phyloP scores from a whole-genome alignment of 2,329 filamentous ascomycete genomes.

The Byssothecium circinans region DNA sequence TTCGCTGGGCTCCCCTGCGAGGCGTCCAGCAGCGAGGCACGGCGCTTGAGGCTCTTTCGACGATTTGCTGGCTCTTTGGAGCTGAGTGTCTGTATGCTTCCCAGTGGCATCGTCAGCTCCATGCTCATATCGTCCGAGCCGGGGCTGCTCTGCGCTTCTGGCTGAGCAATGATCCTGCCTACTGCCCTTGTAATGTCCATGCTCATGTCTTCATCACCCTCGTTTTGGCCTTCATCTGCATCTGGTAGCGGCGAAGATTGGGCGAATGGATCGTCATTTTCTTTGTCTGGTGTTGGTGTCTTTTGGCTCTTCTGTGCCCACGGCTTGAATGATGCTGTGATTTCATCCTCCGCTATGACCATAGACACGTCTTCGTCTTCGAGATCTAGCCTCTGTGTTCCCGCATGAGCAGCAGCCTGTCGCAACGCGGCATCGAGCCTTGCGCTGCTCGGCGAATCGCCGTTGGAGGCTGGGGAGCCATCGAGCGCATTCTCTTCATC shows the following conservation, averaged over 20 bases:
- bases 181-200: conserved; percentile 91
- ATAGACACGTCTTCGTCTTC: conserved; percentile 60
- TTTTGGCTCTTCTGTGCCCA: conserved; percentile 64
- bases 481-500: conserved; percentile 74
- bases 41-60: conserved; percentile 48
- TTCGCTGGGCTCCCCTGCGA: conserved; percentile 43
- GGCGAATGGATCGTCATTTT: conserved; percentile 54
- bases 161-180: conserved; percentile 70
- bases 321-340: conserved; percentile 73
- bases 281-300: conserved; percentile 47
- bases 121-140: conserved; percentile 53
- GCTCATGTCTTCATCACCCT: conserved; percentile 69
- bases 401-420: conserved; percentile 73
- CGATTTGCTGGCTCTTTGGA: conserved; percentile 29
- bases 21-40: conserved; percentile 44
- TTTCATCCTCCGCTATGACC: conserved; percentile 63
- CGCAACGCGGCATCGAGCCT: conserved; percentile 76
- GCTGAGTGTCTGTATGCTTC: conserved; percentile 48
- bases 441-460: conserved; percentile 67
- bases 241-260: conserved; percentile 33
- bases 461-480: conserved; percentile 53
- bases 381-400: conserved; percentile 67
- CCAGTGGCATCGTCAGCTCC: conserved; percentile 60
- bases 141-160: conserved; percentile 40
- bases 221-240: conserved; percentile 21